Evolutionary conservation across 257 asterid genomes (phyloP), one percentile per base, ranked within the genome.

Genomic region (Solanum chmielewskii): DNA sequence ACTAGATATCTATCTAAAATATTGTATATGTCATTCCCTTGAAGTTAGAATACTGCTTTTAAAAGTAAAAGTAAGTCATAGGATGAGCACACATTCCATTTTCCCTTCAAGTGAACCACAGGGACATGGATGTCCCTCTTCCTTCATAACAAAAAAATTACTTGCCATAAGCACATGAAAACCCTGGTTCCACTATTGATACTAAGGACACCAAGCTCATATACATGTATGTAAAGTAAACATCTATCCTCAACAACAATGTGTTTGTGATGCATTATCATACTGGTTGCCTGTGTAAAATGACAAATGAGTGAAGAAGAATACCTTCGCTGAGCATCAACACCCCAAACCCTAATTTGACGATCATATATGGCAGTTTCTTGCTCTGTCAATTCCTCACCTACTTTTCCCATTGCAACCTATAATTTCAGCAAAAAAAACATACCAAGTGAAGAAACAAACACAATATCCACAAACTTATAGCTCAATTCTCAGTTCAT

Each of bases 301-400:
- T 20, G 27, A 21, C 10, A 75, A 75, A 75, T 75, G 83, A 75
- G 8, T 20, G 39, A 68, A 16, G 37, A 52, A 11, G 2, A 83
- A 13, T 77, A 97, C 99, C 98, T 94, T 88, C 99, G 90, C 73
- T 95, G 99, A 91, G 99, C 99, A 91, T 95, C 99, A 71, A 98
- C 99, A 5, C 99, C 99, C 99, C 99, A 97, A 80, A 97, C 99
- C 84, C 99, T 96, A 90, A 97, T 97, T 91, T 97, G 99, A 49
- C 99, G 98, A 91, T 97, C 99, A 85, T 97, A 97, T 25, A 95
- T 96, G 14, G 99, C 99, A 23, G 99, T 97, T 91, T 97, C 98
- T 35, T 97, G 99, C 91, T 97, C 99, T n/a, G 99, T 95, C 92
- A 97, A 86, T 82, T 95, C 84, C 41, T 78, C 84, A 25, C 64